Evolutionary conservation across 306 rosid genomes (phyloP).

Genomic region (Argentina anserina): DNA sequence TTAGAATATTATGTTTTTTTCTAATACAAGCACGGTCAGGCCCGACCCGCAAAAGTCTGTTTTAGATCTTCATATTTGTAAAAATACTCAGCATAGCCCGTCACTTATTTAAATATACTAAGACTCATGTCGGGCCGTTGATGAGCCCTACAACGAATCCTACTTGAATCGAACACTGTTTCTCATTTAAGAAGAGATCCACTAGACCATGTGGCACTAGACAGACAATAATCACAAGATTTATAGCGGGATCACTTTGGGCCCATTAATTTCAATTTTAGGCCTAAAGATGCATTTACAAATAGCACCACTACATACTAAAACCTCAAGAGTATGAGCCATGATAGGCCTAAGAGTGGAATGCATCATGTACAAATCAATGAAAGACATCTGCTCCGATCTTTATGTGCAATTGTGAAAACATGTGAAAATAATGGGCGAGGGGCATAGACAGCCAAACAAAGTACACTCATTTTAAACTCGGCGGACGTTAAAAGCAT

Average conservation of each 20-base stretch:
- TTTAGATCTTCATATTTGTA: too few relatives aligned
- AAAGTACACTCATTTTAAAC: constrained; percentile 10
- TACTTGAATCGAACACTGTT: too few relatives aligned
- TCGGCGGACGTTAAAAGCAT: constrained; percentile 12
- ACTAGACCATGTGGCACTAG: too few relatives aligned
- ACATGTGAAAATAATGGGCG: neutral
- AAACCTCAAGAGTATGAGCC: neutral
- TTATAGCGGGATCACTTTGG: neutral
- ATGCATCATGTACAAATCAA: neutral
- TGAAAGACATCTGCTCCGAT: neutral
- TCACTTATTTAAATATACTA: too few relatives aligned
- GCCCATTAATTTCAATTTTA: neutral
- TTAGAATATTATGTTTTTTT: too few relatives aligned
- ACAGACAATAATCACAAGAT: too few relatives aligned
- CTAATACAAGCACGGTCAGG: too few relatives aligned
- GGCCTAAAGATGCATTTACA: neutral
- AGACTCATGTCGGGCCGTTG: too few relatives aligned
- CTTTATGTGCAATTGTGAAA: neutral
- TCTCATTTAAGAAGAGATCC: too few relatives aligned
- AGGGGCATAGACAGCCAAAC: neutral
- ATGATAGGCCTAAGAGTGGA: neutral
- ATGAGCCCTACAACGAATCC: too few relatives aligned
- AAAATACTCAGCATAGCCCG: too few relatives aligned
- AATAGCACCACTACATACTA: neutral
- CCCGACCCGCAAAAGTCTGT: too few relatives aligned